Percentiles rank a stretch among this genome's conserved stretches.
phyloP scores from a whole-genome alignment of 257 asterid species.

The Ocimum tenuiflorum region DNA sequence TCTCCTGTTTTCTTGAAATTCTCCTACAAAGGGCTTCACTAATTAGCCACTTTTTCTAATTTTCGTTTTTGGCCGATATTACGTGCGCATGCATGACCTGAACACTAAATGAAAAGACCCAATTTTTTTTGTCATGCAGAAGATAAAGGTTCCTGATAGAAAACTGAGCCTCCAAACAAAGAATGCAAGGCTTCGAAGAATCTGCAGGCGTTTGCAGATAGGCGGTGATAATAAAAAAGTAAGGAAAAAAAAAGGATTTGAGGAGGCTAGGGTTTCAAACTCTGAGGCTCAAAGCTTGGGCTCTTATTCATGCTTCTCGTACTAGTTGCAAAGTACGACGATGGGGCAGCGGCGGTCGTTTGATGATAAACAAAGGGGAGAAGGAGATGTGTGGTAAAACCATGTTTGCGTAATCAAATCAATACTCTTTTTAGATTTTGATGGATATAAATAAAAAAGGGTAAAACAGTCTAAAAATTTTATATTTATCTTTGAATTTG shows the following conservation, averaged over 20 bases:
- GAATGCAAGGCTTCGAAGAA: not conserved
- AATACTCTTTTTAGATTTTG: no score
- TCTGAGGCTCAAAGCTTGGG: not conserved
- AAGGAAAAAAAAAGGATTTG: not conserved
- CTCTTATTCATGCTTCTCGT: no score
- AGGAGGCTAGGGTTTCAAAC: not conserved
- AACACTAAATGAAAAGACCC: not conserved
- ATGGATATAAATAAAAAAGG: no score
- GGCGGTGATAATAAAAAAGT: not conserved
- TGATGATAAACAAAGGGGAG: slow-evolving; percentile 8
- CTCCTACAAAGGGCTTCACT: slow-evolving; percentile 13
- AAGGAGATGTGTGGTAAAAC: not conserved
- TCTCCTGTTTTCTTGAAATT: slow-evolving; percentile 11
- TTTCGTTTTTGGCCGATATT: no score
- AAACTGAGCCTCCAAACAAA: slow-evolving; percentile 12
- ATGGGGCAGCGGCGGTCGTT: no score
- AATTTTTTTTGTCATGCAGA: not conserved
- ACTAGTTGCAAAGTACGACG: not conserved
- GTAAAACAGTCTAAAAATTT: no score
- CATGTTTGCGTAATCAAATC: not conserved
- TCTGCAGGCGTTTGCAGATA: slow-evolving; percentile 9
- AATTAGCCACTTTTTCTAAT: not conserved
- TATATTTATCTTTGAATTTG: no score
- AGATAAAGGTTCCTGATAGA: slow-evolving; percentile 13
- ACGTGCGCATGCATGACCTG: no score